phyloP scores from a whole-genome alignment of 345 rosid species.

The Hibiscus syriacus region DNA sequence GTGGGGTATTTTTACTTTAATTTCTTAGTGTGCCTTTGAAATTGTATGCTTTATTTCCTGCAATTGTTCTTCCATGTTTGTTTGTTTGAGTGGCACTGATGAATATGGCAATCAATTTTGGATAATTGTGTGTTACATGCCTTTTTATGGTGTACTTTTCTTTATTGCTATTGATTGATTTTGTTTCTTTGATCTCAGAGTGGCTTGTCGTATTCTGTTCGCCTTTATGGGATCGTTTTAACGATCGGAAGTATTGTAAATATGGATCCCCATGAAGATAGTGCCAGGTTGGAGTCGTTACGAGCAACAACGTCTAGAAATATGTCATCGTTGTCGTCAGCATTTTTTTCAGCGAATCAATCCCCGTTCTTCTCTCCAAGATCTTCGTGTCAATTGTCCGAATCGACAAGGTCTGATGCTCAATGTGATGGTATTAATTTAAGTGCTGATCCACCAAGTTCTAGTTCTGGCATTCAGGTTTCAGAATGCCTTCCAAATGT shows the following conservation, averaged over 20 bases:
- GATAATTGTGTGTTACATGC: not conserved
- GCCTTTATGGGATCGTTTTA: conserved; percentile 27
- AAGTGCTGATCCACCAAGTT: conserved; percentile 41
- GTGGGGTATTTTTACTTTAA: not conserved
- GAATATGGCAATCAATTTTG: not conserved
- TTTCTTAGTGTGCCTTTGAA: not conserved
- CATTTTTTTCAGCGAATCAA: conserved; percentile 88
- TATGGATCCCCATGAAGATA: conserved; percentile 73
- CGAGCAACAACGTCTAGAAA: conserved; percentile 51
- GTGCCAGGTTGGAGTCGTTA: conserved; percentile 47
- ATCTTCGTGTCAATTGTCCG: conserved; percentile 53
- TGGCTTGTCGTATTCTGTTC: conserved; percentile 23
- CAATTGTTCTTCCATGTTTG: not conserved
- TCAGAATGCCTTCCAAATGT: conserved; percentile 34
- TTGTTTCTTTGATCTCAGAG: conserved; percentile 24
- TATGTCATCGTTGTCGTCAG: conserved; percentile 82
- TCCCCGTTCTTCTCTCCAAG: conserved; percentile 92
- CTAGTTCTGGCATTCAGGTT: conserved; percentile 47
- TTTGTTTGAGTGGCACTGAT: not conserved
- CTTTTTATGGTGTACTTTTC: conserved; percentile 10
- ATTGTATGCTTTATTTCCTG: not conserved
- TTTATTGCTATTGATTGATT: conserved; percentile 9
- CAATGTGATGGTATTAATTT: conserved; percentile 37
- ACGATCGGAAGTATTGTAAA: conserved; percentile 13
- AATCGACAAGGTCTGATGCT: conserved; percentile 59